Percentiles rank a stretch among this genome's conserved stretches.
Conservation (phyloP, 495 filamentous ascomycete species). For the Geoglossum glabrum region DNA sequence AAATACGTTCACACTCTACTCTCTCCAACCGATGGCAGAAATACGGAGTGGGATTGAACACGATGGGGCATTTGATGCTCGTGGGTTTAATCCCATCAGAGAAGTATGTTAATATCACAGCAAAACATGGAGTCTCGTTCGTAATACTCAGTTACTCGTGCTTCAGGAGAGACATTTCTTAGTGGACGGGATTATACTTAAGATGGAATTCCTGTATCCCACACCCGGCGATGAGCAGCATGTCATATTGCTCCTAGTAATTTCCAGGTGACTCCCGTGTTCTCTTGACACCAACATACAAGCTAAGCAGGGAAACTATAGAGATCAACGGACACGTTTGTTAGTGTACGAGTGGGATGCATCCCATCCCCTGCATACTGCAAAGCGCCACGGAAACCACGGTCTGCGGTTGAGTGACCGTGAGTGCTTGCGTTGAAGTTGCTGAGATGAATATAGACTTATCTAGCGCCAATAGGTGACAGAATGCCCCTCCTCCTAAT, state of each 20-base stretch:
- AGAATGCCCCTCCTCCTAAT: constrained; percentile 46
- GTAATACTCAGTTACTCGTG: not conserved
- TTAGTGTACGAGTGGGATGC: constrained; percentile 59
- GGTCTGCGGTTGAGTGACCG: constrained; percentile 30
- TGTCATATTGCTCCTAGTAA: constrained; percentile 55
- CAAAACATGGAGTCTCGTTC: not conserved
- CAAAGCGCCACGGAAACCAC: constrained; percentile 20
- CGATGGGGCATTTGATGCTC: not conserved
- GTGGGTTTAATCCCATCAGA: constrained; percentile 10
- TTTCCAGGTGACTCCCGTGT: constrained; percentile 23
- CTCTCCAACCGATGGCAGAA: constrained; percentile 29
- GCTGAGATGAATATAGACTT: not conserved
- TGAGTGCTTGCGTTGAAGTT: not conserved
- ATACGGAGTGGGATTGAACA: constrained; percentile 18
- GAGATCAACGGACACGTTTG: constrained; percentile 35
- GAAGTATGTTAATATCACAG: constrained; percentile 8
- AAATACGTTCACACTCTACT: constrained; percentile 39
- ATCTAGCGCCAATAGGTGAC: constrained; percentile 21
- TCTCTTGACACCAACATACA: not conserved
- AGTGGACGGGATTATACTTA: constrained; percentile 54
- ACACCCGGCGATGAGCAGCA: constrained; percentile 37
- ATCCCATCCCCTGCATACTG: constrained; percentile 13
- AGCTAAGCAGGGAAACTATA: not conserved
- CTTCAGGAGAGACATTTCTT: constrained; percentile 32
- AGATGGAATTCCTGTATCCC: constrained; percentile 75